phyloP scores from a whole-genome alignment of 73 alveolate genomes.

The Symbiodinium natans region DNA sequence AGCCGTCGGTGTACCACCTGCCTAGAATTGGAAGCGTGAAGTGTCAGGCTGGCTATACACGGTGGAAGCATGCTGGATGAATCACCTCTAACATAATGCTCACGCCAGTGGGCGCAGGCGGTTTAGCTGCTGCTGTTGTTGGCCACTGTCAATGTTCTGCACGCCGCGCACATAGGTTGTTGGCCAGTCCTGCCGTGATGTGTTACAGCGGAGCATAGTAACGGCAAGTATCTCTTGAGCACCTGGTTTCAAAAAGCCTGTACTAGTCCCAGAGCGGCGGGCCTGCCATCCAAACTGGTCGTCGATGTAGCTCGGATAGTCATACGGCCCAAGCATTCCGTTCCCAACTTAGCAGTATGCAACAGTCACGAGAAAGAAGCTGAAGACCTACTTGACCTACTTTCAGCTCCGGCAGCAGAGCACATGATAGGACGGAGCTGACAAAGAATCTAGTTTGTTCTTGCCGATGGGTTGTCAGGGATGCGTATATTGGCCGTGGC shows the following conservation, averaged over 20 bases:
- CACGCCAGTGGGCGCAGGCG: background rate
- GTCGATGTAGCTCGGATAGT: background rate
- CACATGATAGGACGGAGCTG: too few relatives aligned
- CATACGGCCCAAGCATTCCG: conserved; percentile 81
- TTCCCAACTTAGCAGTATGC: background rate
- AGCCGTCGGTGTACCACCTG: conserved; percentile 72
- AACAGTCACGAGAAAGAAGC: too few relatives aligned
- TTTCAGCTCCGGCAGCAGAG: too few relatives aligned
- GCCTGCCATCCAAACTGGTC: conserved; percentile 28
- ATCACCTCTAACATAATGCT: background rate
- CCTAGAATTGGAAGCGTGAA: too few relatives aligned
- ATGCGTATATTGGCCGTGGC: too few relatives aligned
- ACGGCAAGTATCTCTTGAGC: background rate
- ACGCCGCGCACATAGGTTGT: conserved; percentile 41
- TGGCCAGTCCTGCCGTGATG: conserved; percentile 58
- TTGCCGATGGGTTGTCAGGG: too few relatives aligned
- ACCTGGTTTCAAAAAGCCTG: background rate
- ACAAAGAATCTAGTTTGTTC: too few relatives aligned
- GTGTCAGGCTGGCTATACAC: background rate
- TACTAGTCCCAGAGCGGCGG: background rate
- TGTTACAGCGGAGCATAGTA: background rate
- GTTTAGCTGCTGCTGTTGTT: conserved; percentile 14
- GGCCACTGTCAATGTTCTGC: conserved; percentile 28
- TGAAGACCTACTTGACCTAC: too few relatives aligned
- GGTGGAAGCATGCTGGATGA: too few relatives aligned